Conservation (phyloP, 148 eudicot species). For the Spergularia bocconei region DNA sequence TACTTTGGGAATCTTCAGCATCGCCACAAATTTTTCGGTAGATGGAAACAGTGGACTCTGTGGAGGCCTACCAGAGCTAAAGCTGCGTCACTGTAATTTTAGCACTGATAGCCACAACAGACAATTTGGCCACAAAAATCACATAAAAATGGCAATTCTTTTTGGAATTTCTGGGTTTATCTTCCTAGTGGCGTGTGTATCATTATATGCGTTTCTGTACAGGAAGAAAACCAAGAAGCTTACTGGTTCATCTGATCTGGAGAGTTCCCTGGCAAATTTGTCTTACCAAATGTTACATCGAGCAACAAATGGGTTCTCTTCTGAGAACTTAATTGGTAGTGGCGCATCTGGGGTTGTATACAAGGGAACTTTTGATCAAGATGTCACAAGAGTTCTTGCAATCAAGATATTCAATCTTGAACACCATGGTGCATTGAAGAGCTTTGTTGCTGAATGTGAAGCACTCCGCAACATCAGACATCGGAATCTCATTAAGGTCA, state of each 20-base stretch:
- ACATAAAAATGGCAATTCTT: background rate
- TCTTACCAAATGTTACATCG: conserved; percentile 22
- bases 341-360: conserved; percentile 29
- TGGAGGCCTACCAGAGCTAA: conserved; percentile 37
- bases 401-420: conserved; percentile 17
- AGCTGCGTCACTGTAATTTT: conserved; percentile 24
- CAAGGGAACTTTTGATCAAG: conserved; percentile 18
- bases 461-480: conserved; percentile 18
- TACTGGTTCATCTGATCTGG: background rate
- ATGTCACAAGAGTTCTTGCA: background rate
- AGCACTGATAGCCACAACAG: background rate
- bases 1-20: conserved; percentile 30
- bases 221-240: background rate
- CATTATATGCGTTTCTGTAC: background rate
- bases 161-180: conserved; percentile 1
- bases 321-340: conserved; percentile 19
- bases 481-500: conserved; percentile 17
- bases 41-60: conserved; percentile 38
- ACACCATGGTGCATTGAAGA: background rate
- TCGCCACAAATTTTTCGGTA: conserved; percentile 30
- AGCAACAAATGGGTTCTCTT: conserved; percentile 31
- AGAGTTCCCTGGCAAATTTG: background rate
- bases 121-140: background rate
- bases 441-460: conserved; percentile 11
- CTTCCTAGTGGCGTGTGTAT: background rate